Base-by-base conservation (phyloP, 2,329 filamentous ascomycete species). In the Nemania sp. region DNA sequence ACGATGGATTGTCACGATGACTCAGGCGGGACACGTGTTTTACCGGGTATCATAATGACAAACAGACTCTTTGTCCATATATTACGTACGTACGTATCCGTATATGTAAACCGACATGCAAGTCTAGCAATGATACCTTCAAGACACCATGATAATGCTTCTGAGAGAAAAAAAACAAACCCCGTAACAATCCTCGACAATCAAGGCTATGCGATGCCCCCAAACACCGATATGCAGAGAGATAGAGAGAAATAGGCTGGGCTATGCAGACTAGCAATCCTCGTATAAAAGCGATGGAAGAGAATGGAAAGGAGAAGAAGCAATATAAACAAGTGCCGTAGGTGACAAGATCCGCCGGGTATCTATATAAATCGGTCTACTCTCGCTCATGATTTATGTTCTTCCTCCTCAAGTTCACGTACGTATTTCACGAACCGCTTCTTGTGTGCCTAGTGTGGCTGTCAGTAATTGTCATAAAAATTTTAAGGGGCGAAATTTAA, bases 371-470 rank as follows among this genome's bases (percentile, higher is more conserved):
- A 5, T 3, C 28, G 9, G 4, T 31, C n/a, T 9, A 9, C 40
- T 19, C 14, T 20, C 44, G 17, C 15, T 61, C 49, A 67, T 43
- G 36, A 46, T 15, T 48, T 49, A 46, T 67, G 64, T 30, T 73
- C 63, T 45, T 76, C 68, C 62, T 87, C 80, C 67, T 94, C 89
- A 40, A 92, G 75, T 67, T 95, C 88, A 62, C 92, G 90, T 72
- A 96, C 88, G 69, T 96, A 97, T 71, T 90, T 92, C 55, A 96
- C 93, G 75, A 99, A 97, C 3, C 86, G 87, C 77, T 99, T 99
- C 77, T 97, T 97, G 73, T 99, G 94, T 45, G 88, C 83, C 86
- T 90, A 50, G 36, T n/a, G 17, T 3, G 37, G n/a, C 17, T 3
- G 33, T 41, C 3, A 2, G 55, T 56, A 12, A 59, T n/a, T n/a